Evolutionary conservation across 139 green algal genomes (phyloP).

Genomic region (Nannochloris sp.): DNA sequence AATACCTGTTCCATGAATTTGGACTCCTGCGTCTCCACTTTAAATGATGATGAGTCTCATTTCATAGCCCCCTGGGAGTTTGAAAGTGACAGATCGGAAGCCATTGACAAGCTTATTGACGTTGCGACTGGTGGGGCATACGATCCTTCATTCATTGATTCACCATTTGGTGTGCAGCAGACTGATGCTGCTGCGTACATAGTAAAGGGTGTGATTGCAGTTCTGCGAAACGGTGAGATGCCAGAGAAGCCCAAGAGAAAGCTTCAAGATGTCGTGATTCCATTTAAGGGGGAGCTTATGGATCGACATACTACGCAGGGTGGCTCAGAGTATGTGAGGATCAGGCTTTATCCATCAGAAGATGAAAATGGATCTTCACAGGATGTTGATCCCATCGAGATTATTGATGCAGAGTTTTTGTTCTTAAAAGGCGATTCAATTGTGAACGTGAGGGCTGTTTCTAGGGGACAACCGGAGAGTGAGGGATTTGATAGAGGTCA

Average conservation of each 20-base stretch:
- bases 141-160: not conserved
- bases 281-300: constrained; percentile 17
- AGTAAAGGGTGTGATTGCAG: constrained; percentile 16
- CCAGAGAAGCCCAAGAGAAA: constrained; percentile 16
- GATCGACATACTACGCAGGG: constrained; percentile 27
- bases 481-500: constrained; percentile 4
- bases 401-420: constrained; percentile 53
- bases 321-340: constrained; percentile 38
- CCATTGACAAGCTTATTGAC: constrained; percentile 20
- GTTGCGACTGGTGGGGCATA: constrained; percentile 26
- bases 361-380: constrained; percentile 8
- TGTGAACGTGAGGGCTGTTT: constrained; percentile 29
- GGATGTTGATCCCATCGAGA: constrained; percentile 12
- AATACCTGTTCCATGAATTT: constrained; percentile 38
- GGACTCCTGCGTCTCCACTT: constrained; percentile 32
- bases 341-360: constrained; percentile 5
- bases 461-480: constrained; percentile 9
- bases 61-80: constrained; percentile 45
- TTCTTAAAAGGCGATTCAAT: constrained; percentile 40
- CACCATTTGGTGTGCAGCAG: constrained; percentile 13
- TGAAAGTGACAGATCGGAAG: constrained; percentile 2
- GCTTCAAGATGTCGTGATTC: not conserved
- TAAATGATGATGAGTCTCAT: constrained; percentile 52
- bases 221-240: constrained; percentile 13
- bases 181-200: constrained; percentile 32